A percentile compares a stretch with the other conserved stretches of the same genome.
phyloP scores from a whole-genome alignment of 129 eudicot species.

The Chrysanthemum lavandulifolium region DNA sequence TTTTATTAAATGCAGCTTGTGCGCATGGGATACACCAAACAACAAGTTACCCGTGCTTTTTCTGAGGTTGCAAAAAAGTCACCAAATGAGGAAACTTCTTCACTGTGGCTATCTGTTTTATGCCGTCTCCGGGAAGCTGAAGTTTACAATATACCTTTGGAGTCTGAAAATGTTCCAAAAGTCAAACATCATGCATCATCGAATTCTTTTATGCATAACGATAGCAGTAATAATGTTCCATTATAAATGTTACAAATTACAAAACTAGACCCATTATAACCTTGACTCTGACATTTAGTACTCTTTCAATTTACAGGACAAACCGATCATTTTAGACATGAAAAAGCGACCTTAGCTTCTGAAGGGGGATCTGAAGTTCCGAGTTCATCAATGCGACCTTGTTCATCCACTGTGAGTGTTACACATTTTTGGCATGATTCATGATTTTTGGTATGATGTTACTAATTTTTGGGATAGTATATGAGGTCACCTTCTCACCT shows the following conservation, averaged over 20 bases:
- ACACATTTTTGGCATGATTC: background rate
- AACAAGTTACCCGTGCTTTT: conserved; percentile 55
- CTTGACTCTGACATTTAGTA: conserved; percentile 11
- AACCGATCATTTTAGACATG: conserved; percentile 16
- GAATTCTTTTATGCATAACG: conserved; percentile 25
- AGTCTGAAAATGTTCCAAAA: conserved; percentile 28
- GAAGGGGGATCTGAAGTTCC: conserved; percentile 18
- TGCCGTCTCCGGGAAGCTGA: conserved; percentile 67
- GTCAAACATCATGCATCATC: conserved; percentile 33
- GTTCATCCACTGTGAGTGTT: conserved; percentile 59
- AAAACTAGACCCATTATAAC: background rate
- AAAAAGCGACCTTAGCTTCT: conserved; percentile 19
- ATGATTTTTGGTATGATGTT: no score
- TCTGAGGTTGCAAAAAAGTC: conserved; percentile 51
- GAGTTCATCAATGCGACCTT: conserved; percentile 36
- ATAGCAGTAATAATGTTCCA: conserved; percentile 27
- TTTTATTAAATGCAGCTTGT: conserved; percentile 43
- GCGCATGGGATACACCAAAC: conserved; percentile 61
- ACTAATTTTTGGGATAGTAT: no score
- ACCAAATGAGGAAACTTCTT: conserved; percentile 43
- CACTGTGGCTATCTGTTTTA: conserved; percentile 79
- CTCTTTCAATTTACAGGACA: conserved; percentile 39
- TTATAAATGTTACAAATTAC: background rate
- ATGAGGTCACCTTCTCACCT: no score
- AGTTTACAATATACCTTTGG: conserved; percentile 46